A percentile compares a stretch with the other conserved stretches of the same genome.
These are phyloP conservation scores for Marchantia polymorpha DNA, from an alignment of 225 moss, liverwort and hornwort genomes.

Conservation along the genomic window DNA sequence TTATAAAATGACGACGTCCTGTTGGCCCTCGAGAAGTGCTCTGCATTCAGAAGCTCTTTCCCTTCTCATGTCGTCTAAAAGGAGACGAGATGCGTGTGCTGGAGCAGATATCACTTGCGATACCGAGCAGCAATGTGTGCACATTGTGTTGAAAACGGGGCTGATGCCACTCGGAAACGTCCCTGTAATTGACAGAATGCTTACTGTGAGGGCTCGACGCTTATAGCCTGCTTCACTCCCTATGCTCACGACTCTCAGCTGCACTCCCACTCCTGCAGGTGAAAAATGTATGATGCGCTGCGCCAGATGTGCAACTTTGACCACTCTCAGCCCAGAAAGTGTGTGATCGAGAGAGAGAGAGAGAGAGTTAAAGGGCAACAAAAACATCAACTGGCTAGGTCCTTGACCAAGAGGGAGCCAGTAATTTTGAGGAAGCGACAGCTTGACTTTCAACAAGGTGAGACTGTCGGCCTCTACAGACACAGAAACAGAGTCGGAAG, in stretches of 20 bases:
- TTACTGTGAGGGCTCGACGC: background rate
- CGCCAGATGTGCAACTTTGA: too few relatives aligned
- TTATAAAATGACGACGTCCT: background rate
- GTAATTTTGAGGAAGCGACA: too few relatives aligned
- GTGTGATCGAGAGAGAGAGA: too few relatives aligned
- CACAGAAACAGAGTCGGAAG: too few relatives aligned
- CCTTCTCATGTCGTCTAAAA: background rate
- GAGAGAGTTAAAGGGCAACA: too few relatives aligned
- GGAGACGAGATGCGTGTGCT: background rate
- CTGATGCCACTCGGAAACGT: background rate
- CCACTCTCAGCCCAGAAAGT: too few relatives aligned
- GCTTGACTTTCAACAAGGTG: too few relatives aligned
- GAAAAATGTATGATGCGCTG: background rate
- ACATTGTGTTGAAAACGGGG: background rate
- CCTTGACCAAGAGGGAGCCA: too few relatives aligned
- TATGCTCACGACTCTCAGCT: background rate
- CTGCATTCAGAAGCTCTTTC: background rate
- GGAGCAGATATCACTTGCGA: background rate
- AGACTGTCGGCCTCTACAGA: too few relatives aligned
- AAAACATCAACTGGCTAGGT: too few relatives aligned
- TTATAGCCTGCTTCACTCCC: background rate
- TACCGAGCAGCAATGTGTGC: background rate
- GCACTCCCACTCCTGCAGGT: background rate
- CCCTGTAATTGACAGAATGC: background rate
- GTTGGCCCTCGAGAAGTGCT: background rate